Evolutionary conservation across 208 protist species (phyloP), one percentile per base, ranked within the genome.

Genomic region (Wallacemonas sp.): DNA sequence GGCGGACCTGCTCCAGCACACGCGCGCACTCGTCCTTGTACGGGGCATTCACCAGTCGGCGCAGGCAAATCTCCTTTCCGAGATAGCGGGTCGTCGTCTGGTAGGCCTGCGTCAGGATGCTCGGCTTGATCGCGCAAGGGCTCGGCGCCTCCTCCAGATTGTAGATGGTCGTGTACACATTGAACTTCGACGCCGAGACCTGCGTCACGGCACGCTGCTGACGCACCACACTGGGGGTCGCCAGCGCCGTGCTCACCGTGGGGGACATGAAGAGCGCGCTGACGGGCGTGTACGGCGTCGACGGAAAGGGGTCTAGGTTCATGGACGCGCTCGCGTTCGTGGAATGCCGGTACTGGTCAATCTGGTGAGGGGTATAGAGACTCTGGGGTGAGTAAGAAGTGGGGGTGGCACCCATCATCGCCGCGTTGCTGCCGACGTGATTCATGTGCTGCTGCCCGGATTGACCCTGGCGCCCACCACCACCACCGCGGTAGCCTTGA

Each of bases 151-250:
- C 49, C 71, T 95, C 86, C 31, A 95, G 67, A 67, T 95, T 95
- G 80, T 89, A 92, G 61, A 95, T 91, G 57, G 90, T 92, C n/a
- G 83, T 91, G 79, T 92, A 95, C 45, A 74, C 70, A 41, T 83
- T 74, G 65, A 95, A 95, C 76, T 93, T 95, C 3, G 82, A 87
- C 22, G 84, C 91, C 12, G 86, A 88, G 2, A 95, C 90, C 33
- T 81, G 73, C 18, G 90, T 95, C 31, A 89, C 77, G 33, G 63
- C 62, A 18, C 82, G 82, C 10, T 75, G 72, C 46, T 77, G 75
- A 10, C 70, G 74, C 7, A 75, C 54, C 8, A 67, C 63, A 49
- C 74, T 73, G 22, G 79, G 74, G 20, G 66, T 71, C 7, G 72
- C 66, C 5, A 91, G 45, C 3, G 79, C 62, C 52, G 76, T 88